These are phyloP conservation scores for Fusarium newnesense DNA, from an alignment of 2,329 filamentous ascomycete genomes.

Conservation along the genomic window DNA sequence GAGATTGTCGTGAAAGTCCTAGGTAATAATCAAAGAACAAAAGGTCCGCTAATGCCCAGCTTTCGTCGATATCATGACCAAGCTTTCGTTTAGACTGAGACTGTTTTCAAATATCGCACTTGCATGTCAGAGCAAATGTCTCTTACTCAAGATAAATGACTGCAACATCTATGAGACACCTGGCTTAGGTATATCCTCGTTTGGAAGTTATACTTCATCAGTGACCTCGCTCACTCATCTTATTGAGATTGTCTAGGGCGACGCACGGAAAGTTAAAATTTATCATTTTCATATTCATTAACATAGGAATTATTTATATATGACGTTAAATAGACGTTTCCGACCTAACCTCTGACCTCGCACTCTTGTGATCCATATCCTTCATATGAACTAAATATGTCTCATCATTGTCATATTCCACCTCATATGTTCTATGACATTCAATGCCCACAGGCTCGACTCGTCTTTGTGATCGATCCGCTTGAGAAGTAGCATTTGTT, in stretches of 20 bases:
- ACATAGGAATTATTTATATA: background rate
- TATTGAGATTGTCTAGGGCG: background rate
- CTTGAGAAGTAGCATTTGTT: conserved; percentile 40
- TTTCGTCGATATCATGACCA: background rate
- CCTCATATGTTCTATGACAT: conserved; percentile 49
- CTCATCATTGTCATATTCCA: conserved; percentile 50
- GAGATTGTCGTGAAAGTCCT: rapidly evolving
- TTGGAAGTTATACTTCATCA: background rate
- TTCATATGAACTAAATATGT: conserved; percentile 46
- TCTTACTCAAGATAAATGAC: background rate
- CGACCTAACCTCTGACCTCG: conserved; percentile 5
- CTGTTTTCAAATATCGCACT: background rate
- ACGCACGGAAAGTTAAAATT: background rate
- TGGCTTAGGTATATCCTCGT: rapidly evolving
- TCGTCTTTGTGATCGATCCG: conserved; percentile 3
- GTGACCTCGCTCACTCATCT: background rate
- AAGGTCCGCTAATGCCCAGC: rapidly evolving
- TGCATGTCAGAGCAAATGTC: background rate
- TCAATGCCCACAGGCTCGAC: conserved; percentile 44
- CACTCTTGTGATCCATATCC: conserved; percentile 39
- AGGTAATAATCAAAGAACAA: background rate
- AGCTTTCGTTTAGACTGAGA: background rate
- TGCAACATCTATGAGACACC: background rate
- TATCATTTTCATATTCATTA: background rate
- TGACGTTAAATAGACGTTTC: conserved; percentile 7